These are phyloP conservation scores for Gymnopilus junonius DNA, from an alignment of 768 basidiomycete species.

Conservation along the genomic window DNA sequence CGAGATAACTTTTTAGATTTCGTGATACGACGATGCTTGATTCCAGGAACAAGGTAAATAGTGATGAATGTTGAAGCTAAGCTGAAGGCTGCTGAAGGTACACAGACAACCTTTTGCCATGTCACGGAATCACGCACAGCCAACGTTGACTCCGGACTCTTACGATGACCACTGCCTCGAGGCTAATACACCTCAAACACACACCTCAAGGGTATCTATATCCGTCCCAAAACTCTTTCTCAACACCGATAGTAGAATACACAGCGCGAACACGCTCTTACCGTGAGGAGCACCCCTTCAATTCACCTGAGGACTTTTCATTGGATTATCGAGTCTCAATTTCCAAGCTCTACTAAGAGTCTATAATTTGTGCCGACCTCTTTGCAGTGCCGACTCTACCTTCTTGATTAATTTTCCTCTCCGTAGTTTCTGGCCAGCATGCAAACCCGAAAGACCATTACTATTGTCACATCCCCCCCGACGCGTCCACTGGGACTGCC, in stretches of 20 bases:
- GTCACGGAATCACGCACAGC: neutral
- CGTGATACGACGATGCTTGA: neutral
- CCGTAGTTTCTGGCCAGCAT: slow-evolving; percentile 17
- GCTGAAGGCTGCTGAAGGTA: too few species aligned
- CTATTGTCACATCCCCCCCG: slow-evolving; percentile 40
- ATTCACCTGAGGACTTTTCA: neutral
- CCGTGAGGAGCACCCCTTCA: slow-evolving; percentile 8
- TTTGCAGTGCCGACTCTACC: too few species aligned
- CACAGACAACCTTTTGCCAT: neutral
- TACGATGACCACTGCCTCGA: slow-evolving; percentile 10
- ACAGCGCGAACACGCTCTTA: slow-evolving; percentile 12
- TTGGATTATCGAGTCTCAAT: neutral
- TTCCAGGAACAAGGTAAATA: too few species aligned
- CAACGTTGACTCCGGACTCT: neutral
- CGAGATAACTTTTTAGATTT: too few species aligned
- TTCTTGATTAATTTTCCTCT: neutral
- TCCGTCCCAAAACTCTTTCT: neutral
- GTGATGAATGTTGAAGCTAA: neutral
- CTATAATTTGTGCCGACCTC: neutral
- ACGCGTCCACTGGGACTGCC: slow-evolving; percentile 28
- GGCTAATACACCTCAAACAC: slow-evolving; percentile 6
- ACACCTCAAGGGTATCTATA: neutral
- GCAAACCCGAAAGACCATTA: slow-evolving; percentile 41
- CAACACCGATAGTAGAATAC: slow-evolving; percentile 12
- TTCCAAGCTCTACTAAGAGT: neutral